A percentile compares a stretch with the other conserved stretches of the same genome.
These are phyloP conservation scores for Candida parachauliodes DNA, from an alignment of 805 yeast species.

Conservation along the genomic window DNA sequence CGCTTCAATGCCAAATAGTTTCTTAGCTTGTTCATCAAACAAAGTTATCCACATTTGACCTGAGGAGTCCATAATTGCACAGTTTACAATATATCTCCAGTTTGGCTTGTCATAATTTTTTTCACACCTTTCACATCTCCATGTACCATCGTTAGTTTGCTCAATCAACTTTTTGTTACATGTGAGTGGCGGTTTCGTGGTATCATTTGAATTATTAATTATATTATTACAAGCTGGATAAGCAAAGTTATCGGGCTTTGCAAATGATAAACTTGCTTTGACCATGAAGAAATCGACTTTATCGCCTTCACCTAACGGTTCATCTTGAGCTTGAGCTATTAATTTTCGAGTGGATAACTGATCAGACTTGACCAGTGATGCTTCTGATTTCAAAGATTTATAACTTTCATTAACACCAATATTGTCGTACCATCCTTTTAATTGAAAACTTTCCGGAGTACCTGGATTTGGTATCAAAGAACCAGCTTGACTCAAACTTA, in stretches of 20 bases:
- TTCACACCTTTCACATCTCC: conserved; percentile 95
- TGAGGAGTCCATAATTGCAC: conserved; percentile 72
- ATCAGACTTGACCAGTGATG: conserved; percentile 26
- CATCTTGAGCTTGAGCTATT: conserved; percentile 60
- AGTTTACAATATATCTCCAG: conserved; percentile 76
- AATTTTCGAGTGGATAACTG: conserved; percentile 58
- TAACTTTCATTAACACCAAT: conserved; percentile 65
- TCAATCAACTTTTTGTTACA: conserved; percentile 86
- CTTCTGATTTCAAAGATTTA: conserved; percentile 56
- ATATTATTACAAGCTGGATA: conserved; percentile 85
- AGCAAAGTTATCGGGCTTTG: conserved; percentile 72
- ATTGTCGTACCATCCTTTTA: conserved; percentile 94
- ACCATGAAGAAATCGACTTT: conserved; percentile 74
- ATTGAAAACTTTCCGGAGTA: conserved; percentile 76
- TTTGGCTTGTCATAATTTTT: conserved; percentile 62
- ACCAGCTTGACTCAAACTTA: conserved; percentile 78
- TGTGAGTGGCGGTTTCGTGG: conserved; percentile 12
- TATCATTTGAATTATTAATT: conserved; percentile 14
- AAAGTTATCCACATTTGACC: conserved; percentile 84
- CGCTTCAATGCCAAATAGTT: conserved; percentile 61
- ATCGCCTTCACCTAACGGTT: conserved; percentile 65
- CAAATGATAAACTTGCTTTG: conserved; percentile 69
- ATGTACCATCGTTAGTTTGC: conserved; percentile 60
- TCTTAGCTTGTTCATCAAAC: conserved; percentile 80
- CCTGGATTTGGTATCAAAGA: conserved; percentile 80